Conservation (phyloP, 2,329 filamentous ascomycete genomes). For the Fonsecaea pugnacius region DNA sequence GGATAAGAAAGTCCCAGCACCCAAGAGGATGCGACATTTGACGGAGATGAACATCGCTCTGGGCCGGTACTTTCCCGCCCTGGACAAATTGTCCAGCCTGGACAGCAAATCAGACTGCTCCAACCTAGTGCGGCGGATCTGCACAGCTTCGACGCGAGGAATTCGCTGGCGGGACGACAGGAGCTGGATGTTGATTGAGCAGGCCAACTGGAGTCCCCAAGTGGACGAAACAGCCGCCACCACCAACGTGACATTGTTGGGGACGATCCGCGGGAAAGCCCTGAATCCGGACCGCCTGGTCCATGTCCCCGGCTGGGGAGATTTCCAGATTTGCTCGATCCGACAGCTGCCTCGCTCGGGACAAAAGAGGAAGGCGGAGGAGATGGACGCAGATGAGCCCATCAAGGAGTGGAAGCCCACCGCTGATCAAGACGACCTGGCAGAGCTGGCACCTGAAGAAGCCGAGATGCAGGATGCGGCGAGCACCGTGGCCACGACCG, state of each 20-base stretch:
- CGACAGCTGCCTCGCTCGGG: slow-evolving; percentile 67
- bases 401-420: slow-evolving; percentile 65
- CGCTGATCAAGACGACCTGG: slow-evolving; percentile 80
- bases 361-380: slow-evolving; percentile 58
- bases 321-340: slow-evolving; percentile 90
- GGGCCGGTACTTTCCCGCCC: slow-evolving; percentile 88
- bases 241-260: slow-evolving; percentile 74
- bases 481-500: slow-evolving; percentile 56
- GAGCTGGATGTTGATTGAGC: slow-evolving; percentile 92
- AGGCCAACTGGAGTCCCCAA: slow-evolving; percentile 70
- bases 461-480: slow-evolving; percentile 74
- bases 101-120: slow-evolving; percentile 88
- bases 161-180: slow-evolving; percentile 94
- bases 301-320: slow-evolving; percentile 91
- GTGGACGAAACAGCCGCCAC: slow-evolving; percentile 48
- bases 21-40: slow-evolving; percentile 75
- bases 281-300: slow-evolving; percentile 88
- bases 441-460: slow-evolving; percentile 84
- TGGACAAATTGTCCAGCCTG: slow-evolving; percentile 87
- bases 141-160: slow-evolving; percentile 89
- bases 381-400: slow-evolving; percentile 70
- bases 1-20: slow-evolving; percentile 76
- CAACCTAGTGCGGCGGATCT: slow-evolving; percentile 87
- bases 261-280: slow-evolving; percentile 81
- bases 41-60: slow-evolving; percentile 89